Base-by-base conservation (phyloP, 306 rosid species). In the Begonia peltatifolia region DNA sequence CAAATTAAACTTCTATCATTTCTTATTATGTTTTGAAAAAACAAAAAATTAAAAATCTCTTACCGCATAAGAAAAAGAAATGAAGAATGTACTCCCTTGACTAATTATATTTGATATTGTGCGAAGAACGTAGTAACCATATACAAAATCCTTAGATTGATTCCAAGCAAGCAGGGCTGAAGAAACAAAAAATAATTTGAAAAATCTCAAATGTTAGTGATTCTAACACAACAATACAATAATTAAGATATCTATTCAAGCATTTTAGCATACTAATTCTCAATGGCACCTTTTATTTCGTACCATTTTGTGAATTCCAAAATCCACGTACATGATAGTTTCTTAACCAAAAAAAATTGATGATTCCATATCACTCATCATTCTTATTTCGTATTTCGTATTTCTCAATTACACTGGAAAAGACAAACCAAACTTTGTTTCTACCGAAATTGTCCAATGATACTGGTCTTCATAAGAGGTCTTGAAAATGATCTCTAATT, bases 71-170 rank as follows among this genome's bases (percentile, higher is more conserved):
- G 83, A 69, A 56, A 76, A 60, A 23, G 80, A 46, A 51, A 80
- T 63, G 72, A 79, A 80, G 76, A 74, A 80, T 41, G 64, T 74
- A 63, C 79, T 80, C 50, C 87, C 87, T 71, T 76, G 83, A 76
- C 79, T 80, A 48, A 80, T 56, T 47, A 76, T 74, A 54, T 55
- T 71, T 15, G 87, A 65, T 65, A 80, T 15, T 53, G 79, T 71
- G 52, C 81, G 80, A 46, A 74, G 59, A 35, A 53, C 83, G 13
- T 76, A 80, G 60, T 80, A 80, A 36, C 76, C 81, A 58, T 80
- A 80, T 53, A 80, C 78, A 66, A 12, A 74, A 52, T 54, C 71
- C 68, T 55, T 59, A 10, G 81, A 68, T 41, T 74, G 87, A 58
- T 77, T 52, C 72, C 72, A 71, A 6, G 59, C 76, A 63, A 80